A percentile compares a stretch with the other conserved stretches of the same genome.
Conservation (phyloP, 2,329 filamentous ascomycete species). For the Trichoderma oligosporum region DNA sequence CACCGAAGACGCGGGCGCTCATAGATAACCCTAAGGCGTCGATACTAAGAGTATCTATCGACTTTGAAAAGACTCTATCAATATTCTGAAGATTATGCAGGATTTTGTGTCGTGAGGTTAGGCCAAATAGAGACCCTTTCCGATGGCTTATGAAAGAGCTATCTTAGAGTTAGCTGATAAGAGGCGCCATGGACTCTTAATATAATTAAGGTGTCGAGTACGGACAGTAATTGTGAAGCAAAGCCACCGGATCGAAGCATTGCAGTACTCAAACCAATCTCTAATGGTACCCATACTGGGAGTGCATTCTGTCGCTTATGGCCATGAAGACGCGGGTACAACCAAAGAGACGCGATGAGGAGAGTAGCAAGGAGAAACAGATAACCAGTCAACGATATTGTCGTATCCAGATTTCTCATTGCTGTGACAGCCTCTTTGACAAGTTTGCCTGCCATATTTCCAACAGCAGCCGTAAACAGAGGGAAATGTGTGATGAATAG, state of each 20-base stretch:
- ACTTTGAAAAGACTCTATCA: constrained; percentile 22
- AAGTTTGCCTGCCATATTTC: not conserved
- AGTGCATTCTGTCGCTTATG: not conserved
- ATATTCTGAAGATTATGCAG: constrained; percentile 21
- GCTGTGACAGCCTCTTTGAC: not conserved
- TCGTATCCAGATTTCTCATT: not conserved
- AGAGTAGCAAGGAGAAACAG: not conserved
- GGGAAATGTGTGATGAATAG: not conserved
- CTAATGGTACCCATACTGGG: constrained; percentile 2
- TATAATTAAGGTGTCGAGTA: not conserved
- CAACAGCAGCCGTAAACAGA: not conserved
- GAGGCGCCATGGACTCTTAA: not conserved
- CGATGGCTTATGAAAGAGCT: not conserved
- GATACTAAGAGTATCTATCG: constrained; percentile 18
- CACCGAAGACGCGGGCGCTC: constrained; percentile 22
- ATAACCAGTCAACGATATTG: not conserved
- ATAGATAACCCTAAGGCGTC: constrained; percentile 21
- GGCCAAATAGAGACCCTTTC: constrained; percentile 22
- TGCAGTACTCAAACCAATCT: constrained; percentile 1
- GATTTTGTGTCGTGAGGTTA: constrained; percentile 23
- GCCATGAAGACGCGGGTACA: not conserved
- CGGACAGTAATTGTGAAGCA: not conserved
- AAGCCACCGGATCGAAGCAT: not conserved
- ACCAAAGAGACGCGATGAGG: not conserved
- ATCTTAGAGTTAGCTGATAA: not conserved